phyloP scores from a whole-genome alignment of 805 yeast species.

The Starmerella bombicola region DNA sequence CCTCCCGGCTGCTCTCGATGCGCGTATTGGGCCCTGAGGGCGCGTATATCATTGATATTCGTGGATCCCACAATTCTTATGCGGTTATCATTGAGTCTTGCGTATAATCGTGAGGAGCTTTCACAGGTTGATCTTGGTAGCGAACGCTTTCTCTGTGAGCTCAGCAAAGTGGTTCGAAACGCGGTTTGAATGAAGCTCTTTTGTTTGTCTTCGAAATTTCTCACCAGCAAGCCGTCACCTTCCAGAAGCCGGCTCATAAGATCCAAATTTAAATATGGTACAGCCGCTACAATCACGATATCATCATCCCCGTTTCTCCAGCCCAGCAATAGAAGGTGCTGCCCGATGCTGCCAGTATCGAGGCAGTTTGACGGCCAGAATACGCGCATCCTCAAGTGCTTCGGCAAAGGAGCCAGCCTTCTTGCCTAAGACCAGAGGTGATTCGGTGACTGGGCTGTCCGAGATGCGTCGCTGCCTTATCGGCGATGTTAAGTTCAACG shows the following conservation, averaged over 20 bases:
- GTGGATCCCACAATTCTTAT: conserved; percentile 16
- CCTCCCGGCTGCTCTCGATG: neutral
- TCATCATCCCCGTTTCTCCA: conserved; percentile 18
- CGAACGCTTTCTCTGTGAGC: neutral
- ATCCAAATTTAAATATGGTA: conserved; percentile 15
- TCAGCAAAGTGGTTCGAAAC: neutral
- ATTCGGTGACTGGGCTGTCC: too few relatives aligned
- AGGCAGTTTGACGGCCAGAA: conserved; percentile 19
- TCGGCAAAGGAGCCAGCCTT: too few relatives aligned
- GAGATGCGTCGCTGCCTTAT: too few relatives aligned
- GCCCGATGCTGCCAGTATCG: neutral
- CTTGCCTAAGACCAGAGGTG: too few relatives aligned
- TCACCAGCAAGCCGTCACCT: conserved; percentile 14
- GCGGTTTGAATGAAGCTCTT: neutral
- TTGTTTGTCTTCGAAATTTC: neutral
- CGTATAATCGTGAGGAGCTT: conserved; percentile 12
- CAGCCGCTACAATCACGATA: conserved; percentile 18
- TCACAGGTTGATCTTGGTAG: neutral
- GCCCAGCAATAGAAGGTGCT: conserved; percentile 16
- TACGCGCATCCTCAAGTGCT: conserved; percentile 18
- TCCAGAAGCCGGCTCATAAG: conserved; percentile 16
- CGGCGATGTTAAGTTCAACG: too few relatives aligned
- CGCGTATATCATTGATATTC: neutral
- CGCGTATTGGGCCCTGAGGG: neutral
- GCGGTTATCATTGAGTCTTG: conserved; percentile 12